A percentile compares a stretch with the other conserved stretches of the same genome.
These are phyloP conservation scores for Zangia roseola DNA, from an alignment of 768 basidiomycete genomes.

Conservation along the genomic window DNA sequence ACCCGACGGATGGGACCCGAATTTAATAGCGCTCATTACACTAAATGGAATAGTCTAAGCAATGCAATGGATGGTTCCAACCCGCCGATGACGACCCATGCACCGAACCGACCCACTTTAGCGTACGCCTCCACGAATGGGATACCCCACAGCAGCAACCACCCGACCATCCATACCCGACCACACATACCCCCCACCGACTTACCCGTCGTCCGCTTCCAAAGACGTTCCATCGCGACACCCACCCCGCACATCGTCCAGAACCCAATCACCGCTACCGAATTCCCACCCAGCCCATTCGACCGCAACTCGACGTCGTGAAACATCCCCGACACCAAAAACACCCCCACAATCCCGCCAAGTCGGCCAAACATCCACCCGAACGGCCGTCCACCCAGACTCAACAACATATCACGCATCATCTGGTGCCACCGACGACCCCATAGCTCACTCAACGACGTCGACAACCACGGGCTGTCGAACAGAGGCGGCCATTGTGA, in stretches of 20 bases:
- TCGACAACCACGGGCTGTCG: constrained; percentile 52
- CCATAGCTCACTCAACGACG: constrained; percentile 65
- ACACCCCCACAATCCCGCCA: constrained; percentile 55
- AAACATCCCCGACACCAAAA: constrained; percentile 55
- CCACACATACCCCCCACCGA: constrained; percentile 48
- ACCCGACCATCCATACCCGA: constrained; percentile 48
- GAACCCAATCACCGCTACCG: constrained; percentile 42
- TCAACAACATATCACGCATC: constrained; percentile 56
- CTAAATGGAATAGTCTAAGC: too few species aligned
- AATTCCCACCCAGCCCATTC: constrained; percentile 48
- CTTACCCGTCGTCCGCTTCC: constrained; percentile 40
- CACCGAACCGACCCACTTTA: constrained; percentile 11
- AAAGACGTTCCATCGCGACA: constrained; percentile 47
- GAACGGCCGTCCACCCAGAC: constrained; percentile 46
- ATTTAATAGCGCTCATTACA: too few species aligned
- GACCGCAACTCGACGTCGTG: constrained; percentile 59
- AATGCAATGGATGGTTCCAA: constrained; percentile 21
- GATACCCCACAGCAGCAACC: constrained; percentile 49
- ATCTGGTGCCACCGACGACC: constrained; percentile 64
- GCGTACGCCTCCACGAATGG: constrained; percentile 42
- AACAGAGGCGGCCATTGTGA: constrained; percentile 65
- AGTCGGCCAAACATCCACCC: constrained; percentile 44
- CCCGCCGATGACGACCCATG: constrained; percentile 9
- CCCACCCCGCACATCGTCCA: constrained; percentile 61
- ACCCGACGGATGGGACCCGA: too few species aligned